Conservation (phyloP, 139 green algal genomes). For the Marvania coccoides region DNA sequence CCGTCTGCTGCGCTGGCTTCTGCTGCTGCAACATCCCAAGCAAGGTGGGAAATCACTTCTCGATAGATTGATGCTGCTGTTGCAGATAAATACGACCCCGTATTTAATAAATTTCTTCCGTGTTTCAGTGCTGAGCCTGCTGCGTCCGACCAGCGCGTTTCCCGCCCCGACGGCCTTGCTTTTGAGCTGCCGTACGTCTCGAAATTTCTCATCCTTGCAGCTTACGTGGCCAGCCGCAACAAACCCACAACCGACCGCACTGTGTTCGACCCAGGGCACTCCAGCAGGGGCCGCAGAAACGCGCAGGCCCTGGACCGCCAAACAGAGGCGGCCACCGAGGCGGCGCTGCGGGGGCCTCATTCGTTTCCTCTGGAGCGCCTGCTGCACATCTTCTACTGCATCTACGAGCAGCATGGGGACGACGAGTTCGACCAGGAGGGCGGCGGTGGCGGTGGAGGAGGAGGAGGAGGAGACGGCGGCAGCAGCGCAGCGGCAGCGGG, state of each 20-base stretch:
- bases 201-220: conserved; percentile 44
- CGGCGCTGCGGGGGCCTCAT: conserved; percentile 40
- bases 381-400: conserved; percentile 45
- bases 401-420: conserved; percentile 18
- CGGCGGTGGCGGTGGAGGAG: not conserved
- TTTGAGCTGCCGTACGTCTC: conserved; percentile 44
- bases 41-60: no score
- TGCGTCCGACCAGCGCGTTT: not conserved
- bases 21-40: not conserved
- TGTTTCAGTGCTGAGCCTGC: not conserved
- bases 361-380: conserved; percentile 55
- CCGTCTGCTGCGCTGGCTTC: not conserved
- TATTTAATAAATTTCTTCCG: no score
- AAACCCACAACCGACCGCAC: conserved; percentile 33
- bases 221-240: conserved; percentile 52
- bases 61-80: no score
- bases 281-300: conserved; percentile 6
- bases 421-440: conserved; percentile 14
- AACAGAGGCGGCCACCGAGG: conserved; percentile 44
- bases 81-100: not conserved
- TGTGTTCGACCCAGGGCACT: conserved; percentile 30
- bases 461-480: not conserved
- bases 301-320: conserved; percentile 23
- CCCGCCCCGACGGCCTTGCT: conserved; percentile 1
- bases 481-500: not conserved